phyloP scores from a whole-genome alignment of 768 basidiomycete genomes.

The Lentinula detonsa region DNA sequence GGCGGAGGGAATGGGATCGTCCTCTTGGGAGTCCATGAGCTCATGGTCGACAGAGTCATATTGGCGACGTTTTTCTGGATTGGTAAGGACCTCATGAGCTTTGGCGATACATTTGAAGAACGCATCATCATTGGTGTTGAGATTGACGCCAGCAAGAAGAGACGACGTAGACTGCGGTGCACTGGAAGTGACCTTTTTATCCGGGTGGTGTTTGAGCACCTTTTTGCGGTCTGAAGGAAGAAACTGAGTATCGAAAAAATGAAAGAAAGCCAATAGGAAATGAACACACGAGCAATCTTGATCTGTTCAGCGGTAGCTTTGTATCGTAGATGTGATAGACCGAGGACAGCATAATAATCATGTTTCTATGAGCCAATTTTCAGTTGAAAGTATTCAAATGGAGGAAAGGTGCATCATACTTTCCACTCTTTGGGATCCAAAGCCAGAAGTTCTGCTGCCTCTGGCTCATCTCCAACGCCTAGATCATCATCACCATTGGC shows the following conservation, averaged over 20 bases:
- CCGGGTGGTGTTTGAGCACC: slow-evolving; percentile 97
- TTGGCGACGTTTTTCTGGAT: slow-evolving; percentile 83
- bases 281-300: slow-evolving; percentile 83
- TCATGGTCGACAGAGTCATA: slow-evolving; percentile 94
- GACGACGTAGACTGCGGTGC: slow-evolving; percentile 20
- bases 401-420: slow-evolving; percentile 33
- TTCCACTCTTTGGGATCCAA: slow-evolving; percentile 99
- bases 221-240: slow-evolving; percentile 81
- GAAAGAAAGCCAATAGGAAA: not conserved
- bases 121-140: slow-evolving; percentile 90
- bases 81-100: slow-evolving; percentile 89
- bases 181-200: slow-evolving; percentile 69
- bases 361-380: slow-evolving; percentile 63
- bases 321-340: slow-evolving; percentile 86
- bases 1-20: slow-evolving; percentile 61
- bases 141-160: slow-evolving; percentile 48
- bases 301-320: slow-evolving; percentile 88
- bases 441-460: slow-evolving; percentile 58
- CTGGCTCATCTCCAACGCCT: slow-evolving; percentile 89
- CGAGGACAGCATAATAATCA: slow-evolving; percentile 97
- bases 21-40: slow-evolving; percentile 68
- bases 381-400: not conserved
- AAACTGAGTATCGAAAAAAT: not conserved
- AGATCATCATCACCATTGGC: slow-evolving; percentile 67
- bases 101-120: slow-evolving; percentile 99